phyloP scores from a whole-genome alignment of 2,329 filamentous ascomycete genomes.

The Curvularia sp. region DNA sequence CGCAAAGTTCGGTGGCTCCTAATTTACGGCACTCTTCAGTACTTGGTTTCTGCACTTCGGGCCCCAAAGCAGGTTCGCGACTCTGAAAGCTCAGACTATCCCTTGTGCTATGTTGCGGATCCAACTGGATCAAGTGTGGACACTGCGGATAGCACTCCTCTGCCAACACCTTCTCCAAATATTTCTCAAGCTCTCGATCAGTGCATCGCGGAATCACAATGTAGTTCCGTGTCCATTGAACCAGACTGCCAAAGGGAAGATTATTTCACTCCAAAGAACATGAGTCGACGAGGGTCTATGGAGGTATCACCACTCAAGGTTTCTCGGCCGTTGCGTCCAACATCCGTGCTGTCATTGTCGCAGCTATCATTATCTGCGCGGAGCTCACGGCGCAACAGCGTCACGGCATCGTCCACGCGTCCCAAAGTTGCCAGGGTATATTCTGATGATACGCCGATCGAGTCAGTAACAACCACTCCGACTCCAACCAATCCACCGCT shows the following conservation, averaged over 20 bases:
- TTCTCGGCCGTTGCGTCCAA: conserved; percentile 37
- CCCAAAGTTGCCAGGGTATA: conserved; percentile 50
- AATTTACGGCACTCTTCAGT: conserved; percentile 75
- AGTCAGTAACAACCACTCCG: conserved; percentile 21
- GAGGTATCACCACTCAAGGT: conserved; percentile 42
- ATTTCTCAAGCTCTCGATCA: conserved; percentile 27
- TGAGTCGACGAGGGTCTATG: conserved; percentile 38
- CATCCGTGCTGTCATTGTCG: conserved; percentile 47
- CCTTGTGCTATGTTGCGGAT: conserved; percentile 58
- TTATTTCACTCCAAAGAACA: conserved; percentile 40
- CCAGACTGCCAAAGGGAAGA: conserved; percentile 57
- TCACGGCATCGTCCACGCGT: conserved; percentile 30
- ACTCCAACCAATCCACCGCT: conserved; percentile 6
- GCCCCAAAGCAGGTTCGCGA: conserved; percentile 68
- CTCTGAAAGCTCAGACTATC: conserved; percentile 64
- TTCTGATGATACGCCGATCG: conserved; percentile 48
- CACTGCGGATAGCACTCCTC: conserved; percentile 24
- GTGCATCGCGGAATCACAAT: conserved; percentile 19
- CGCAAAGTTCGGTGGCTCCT: conserved; percentile 81
- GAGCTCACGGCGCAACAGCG: conserved; percentile 39
- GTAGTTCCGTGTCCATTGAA: conserved; percentile 42
- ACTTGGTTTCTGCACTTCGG: conserved; percentile 69
- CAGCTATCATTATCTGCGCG: conserved; percentile 40
- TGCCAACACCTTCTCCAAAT: conserved; percentile 17
- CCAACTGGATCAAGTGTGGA: conserved; percentile 50